These are phyloP conservation scores for Syzygium malaccense DNA, from an alignment of 441 rosid species.

Conservation along the genomic window DNA sequence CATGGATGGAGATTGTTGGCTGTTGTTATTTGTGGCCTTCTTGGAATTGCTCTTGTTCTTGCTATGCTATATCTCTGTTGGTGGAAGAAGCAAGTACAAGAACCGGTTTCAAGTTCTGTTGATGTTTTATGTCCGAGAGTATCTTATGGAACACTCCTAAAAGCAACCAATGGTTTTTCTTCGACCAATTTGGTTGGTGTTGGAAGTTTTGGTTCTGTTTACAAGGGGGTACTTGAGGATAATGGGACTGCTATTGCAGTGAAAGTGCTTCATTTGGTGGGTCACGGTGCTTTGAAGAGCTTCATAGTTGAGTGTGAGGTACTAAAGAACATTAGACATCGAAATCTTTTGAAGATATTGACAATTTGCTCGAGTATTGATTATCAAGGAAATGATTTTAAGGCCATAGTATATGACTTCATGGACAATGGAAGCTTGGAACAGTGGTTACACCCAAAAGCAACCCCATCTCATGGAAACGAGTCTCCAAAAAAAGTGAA, in stretches of 20 bases:
- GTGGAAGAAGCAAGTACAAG: neutral
- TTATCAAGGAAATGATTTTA: neutral
- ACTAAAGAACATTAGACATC: neutral
- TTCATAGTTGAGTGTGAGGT: neutral
- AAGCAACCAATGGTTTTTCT: neutral
- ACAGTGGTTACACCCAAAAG: neutral
- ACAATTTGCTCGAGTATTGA: neutral
- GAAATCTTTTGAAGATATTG: neutral
- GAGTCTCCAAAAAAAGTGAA: neutral
- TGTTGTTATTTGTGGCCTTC: neutral
- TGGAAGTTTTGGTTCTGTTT: neutral
- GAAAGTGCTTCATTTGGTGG: neutral
- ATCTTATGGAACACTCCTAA: neutral
- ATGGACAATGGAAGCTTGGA: neutral
- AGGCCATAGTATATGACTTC: neutral
- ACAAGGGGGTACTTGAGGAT: neutral
- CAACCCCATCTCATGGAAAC: neutral
- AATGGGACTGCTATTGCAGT: rapidly evolving
- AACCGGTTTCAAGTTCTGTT: neutral
- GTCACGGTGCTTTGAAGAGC: neutral
- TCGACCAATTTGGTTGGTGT: neutral
- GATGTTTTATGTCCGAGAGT: rapidly evolving
- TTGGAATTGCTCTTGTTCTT: neutral
- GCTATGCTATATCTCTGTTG: neutral
- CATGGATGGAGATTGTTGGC: neutral